Evolutionary conservation across 1,284 basidiomycete genomes (phyloP).

Genomic region (Fomitopsis betulina): DNA sequence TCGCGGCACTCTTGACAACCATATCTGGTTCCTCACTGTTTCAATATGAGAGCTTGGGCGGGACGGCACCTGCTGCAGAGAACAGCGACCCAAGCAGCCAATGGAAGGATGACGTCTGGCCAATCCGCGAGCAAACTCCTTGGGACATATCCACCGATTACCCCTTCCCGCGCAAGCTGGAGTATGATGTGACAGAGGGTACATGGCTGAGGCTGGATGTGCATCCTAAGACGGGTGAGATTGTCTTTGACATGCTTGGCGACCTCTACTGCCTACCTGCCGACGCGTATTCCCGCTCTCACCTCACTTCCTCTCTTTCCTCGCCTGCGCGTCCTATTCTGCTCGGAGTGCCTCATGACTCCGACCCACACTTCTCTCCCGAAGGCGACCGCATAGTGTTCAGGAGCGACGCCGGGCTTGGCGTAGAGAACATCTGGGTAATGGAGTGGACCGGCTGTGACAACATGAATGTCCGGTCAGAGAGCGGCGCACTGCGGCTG

Average conservation of each 20-base stretch:
- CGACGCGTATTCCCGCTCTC: slow-evolving; percentile 27
- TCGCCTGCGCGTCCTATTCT: slow-evolving; percentile 47
- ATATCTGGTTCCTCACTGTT: slow-evolving; percentile 3
- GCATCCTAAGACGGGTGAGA: slow-evolving; percentile 60
- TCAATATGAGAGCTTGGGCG: neutral
- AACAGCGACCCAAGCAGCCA: slow-evolving; percentile 24
- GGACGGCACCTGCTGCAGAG: neutral
- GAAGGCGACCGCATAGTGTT: slow-evolving; percentile 57
- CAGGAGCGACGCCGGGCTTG: slow-evolving; percentile 65
- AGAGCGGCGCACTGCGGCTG: slow-evolving; percentile 25
- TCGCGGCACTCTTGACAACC: slow-evolving; percentile 15
- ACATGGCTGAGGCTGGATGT: slow-evolving; percentile 73
- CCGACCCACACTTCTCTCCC: slow-evolving; percentile 70
- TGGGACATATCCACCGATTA: slow-evolving; percentile 81
- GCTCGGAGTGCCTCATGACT: slow-evolving; percentile 59
- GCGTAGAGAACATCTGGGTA: slow-evolving; percentile 72
- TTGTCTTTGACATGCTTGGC: slow-evolving; percentile 71
- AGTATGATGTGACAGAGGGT: slow-evolving; percentile 65
- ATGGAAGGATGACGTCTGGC: slow-evolving; percentile 62
- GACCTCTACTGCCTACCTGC: slow-evolving; percentile 68
- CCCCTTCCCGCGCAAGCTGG: slow-evolving; percentile 56
- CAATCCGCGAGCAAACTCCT: slow-evolving; percentile 53
- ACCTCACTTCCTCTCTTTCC: slow-evolving; percentile 11
- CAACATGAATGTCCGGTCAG: slow-evolving; percentile 47
- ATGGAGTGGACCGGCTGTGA: slow-evolving; percentile 59